Conservation (phyloP, 2,329 filamentous ascomycete genomes). For the Botrytis paeoniae region DNA sequence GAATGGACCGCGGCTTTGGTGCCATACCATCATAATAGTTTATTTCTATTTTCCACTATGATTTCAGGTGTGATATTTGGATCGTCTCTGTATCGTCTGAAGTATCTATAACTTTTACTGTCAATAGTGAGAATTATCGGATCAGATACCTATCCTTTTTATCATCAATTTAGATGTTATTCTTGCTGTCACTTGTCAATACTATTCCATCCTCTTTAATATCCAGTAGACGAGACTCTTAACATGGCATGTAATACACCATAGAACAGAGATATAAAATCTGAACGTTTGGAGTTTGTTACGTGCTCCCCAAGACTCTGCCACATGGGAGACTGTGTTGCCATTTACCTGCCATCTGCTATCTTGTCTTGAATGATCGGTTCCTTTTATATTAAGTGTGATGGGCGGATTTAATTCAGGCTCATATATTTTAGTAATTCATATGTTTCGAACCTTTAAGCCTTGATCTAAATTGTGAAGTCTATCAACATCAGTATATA, state of each 20-base stretch:
- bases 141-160: neutral
- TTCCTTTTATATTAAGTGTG: too few relatives aligned
- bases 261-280: too few relatives aligned
- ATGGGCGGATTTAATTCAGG: neutral
- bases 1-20: neutral
- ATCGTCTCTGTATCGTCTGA: neutral
- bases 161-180: too few relatives aligned
- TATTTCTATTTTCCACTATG: neutral
- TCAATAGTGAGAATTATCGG: neutral
- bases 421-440: neutral
- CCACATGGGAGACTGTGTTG: neutral
- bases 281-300: too few relatives aligned
- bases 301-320: too few relatives aligned
- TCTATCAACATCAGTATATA: too few relatives aligned
- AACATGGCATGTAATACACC: too few relatives aligned
- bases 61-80: neutral
- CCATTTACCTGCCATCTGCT: neutral
- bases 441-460: too few relatives aligned
- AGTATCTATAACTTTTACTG: neutral
- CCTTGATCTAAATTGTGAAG: too few relatives aligned
- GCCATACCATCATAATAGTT: neutral
- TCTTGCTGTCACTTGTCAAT: neutral
- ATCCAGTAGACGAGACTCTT: too few relatives aligned
- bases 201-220: neutral
- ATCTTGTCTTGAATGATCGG: too few relatives aligned